Evolutionary conservation across 306 rosid genomes (phyloP).

Genomic region (Vigna mungo): DNA sequence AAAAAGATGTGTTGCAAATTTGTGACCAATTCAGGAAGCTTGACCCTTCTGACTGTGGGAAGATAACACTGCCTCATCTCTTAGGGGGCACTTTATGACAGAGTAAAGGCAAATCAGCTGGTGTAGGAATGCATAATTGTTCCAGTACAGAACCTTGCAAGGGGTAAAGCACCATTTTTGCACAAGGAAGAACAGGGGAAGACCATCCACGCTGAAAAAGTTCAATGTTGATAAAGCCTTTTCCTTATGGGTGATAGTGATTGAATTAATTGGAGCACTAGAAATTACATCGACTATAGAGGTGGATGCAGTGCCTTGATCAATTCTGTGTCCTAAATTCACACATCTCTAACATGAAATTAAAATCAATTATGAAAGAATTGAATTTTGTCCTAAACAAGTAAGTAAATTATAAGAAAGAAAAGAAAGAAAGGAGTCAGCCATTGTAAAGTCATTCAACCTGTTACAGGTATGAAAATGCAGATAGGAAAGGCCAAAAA

Average conservation of each 20-base stretch:
- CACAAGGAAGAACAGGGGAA: not conserved
- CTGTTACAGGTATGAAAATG: too few relatives aligned
- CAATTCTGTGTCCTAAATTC: too few relatives aligned
- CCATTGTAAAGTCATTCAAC: not conserved
- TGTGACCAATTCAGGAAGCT: slow-evolving; percentile 73
- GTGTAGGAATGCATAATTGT: not conserved
- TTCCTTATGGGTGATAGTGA: not conserved
- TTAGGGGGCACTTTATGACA: slow-evolving; percentile 50
- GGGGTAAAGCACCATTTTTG: not conserved
- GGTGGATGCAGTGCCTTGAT: not conserved
- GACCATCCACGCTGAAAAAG: slow-evolving; percentile 21
- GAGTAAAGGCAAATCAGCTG: not conserved
- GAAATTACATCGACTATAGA: not conserved
- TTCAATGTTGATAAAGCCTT: slow-evolving; percentile 19
- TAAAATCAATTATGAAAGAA: too few relatives aligned
- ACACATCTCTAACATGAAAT: too few relatives aligned
- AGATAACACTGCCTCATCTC: slow-evolving; percentile 78
- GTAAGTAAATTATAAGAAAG: not conserved
- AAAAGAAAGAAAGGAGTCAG: not conserved
- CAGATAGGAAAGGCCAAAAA: too few relatives aligned
- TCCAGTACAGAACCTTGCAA: not conserved
- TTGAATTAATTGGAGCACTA: slow-evolving; percentile 31
- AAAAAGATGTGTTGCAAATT: slow-evolving; percentile 70
- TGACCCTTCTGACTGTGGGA: slow-evolving; percentile 74
- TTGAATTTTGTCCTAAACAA: too few relatives aligned